Evolutionary conservation across 345 rosid species (phyloP), one percentile per base, ranked within the genome.

Genomic region (sweet orange (Citrus sinensis)): DNA sequence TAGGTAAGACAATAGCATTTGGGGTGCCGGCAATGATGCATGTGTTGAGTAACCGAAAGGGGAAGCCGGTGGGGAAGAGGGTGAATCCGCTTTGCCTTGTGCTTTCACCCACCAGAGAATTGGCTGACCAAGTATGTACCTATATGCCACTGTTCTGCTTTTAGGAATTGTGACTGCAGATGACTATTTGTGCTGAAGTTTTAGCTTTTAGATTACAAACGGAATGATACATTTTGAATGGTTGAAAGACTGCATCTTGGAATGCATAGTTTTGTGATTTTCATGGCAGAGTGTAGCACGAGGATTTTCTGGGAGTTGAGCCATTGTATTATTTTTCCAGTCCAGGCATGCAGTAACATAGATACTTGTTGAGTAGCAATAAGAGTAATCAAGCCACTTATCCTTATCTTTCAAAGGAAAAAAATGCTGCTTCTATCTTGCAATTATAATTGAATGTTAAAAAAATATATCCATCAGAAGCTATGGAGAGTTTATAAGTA

Each of bases 61-160:
- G 89, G 69, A 89, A 82, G 68, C 81, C 79, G 70, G 68, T 77
- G 2, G 70, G 78, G 1, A 94, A 83, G 84, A 86, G 76, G 80
- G 85, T 66, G 74, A 90, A 81, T 76, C 99, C 99, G 2, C 88
- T 90, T 71, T 96, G 99, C 62, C 95, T 94, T 62, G 95, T 94
- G n/a, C 92, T 96, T 61, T 92, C 99, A 6, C 99, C 99, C 9
- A 96, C 99, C 1, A 82, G 99, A 81, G 99, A 96, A 81, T 85
- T 96, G 74, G 97, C 99, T 85, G 97, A 92, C 75, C 98, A 94
- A 85, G 98, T 92, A 78, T 70, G 91, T 66, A 51, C 68, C 74
- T 24, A 6, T 32, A 1, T 11, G 6, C 14, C 37, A 27, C 7
- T 25, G 55, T 71, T 64, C 27, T 74, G 68, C 22, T 17, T 14